A percentile compares a stretch with the other conserved stretches of the same genome.
phyloP scores from a whole-genome alignment of 2,329 filamentous ascomycete genomes.

The Nemania diffusa region DNA sequence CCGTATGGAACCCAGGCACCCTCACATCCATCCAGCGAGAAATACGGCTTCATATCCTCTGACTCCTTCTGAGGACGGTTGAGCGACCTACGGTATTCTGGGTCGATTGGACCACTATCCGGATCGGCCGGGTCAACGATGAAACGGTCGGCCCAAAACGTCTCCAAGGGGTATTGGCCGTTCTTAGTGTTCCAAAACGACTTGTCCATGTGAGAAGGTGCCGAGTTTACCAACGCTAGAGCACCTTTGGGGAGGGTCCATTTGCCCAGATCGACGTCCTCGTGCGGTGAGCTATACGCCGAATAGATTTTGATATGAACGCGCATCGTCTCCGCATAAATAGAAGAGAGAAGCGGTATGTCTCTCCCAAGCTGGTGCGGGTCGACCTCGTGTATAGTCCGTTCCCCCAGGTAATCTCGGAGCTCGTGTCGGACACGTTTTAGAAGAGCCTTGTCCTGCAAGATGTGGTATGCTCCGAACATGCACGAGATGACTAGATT shows the following conservation, averaged over 20 bases:
- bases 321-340: constrained; percentile 40
- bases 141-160: constrained; percentile 42
- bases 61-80: constrained; percentile 19
- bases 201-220: constrained; percentile 35
- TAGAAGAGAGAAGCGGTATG: constrained; percentile 38
- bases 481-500: constrained; percentile 35
- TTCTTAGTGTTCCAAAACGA: constrained; percentile 40
- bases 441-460: constrained; percentile 32
- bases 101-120: constrained; percentile 36
- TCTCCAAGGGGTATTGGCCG: constrained; percentile 36
- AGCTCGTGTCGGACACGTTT: constrained; percentile 33
- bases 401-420: constrained; percentile 22
- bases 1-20: constrained; percentile 40
- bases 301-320: constrained; percentile 36
- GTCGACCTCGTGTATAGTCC: constrained; percentile 26
- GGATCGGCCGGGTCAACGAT: constrained; percentile 37
- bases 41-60: constrained; percentile 30
- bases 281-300: constrained; percentile 32
- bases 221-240: constrained; percentile 35
- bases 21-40: constrained; percentile 35
- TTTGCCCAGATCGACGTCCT: constrained; percentile 36
- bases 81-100: constrained; percentile 11
- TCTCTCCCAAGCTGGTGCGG: constrained; percentile 29
- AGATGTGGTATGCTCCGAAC: constrained; percentile 35
- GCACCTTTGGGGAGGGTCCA: constrained; percentile 35